Evolutionary conservation across 2,329 filamentous ascomycete genomes (phyloP).

Genomic region (Aureobasidium namibiae): DNA sequence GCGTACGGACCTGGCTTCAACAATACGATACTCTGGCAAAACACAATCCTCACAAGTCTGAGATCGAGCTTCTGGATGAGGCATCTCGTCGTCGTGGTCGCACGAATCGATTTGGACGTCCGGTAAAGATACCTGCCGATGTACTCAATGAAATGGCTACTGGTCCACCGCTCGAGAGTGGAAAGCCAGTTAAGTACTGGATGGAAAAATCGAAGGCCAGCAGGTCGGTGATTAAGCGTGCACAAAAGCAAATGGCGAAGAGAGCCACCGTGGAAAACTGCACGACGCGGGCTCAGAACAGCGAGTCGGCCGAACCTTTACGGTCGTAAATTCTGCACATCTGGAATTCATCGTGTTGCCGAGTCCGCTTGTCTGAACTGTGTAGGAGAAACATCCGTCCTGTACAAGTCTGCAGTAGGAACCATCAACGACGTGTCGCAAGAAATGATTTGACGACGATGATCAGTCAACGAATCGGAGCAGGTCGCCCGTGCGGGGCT

Average conservation of each 20-base stretch:
- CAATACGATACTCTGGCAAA: background rate
- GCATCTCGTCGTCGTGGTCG: background rate
- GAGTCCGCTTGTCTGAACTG: background rate
- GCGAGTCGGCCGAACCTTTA: background rate
- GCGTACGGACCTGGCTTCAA: background rate
- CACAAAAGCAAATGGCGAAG: background rate
- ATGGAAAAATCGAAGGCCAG: background rate
- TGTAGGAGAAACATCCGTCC: background rate
- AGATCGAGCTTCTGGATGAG: background rate
- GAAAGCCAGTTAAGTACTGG: background rate
- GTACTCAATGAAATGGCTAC: background rate
- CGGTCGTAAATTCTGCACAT: background rate
- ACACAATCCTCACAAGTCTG: background rate
- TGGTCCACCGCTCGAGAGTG: background rate
- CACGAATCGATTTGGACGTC: background rate
- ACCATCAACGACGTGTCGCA: background rate
- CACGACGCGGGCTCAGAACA: background rate
- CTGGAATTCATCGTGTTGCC: background rate
- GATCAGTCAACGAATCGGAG: no score
- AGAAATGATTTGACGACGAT: background rate
- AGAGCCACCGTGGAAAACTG: background rate
- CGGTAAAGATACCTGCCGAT: background rate
- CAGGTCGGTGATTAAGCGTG: background rate
- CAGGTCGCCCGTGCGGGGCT: no score
- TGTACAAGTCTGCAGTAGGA: background rate